Base-by-base conservation (phyloP, 352 stramenopile genomes). In the Phytophthora boehmeriae region DNA sequence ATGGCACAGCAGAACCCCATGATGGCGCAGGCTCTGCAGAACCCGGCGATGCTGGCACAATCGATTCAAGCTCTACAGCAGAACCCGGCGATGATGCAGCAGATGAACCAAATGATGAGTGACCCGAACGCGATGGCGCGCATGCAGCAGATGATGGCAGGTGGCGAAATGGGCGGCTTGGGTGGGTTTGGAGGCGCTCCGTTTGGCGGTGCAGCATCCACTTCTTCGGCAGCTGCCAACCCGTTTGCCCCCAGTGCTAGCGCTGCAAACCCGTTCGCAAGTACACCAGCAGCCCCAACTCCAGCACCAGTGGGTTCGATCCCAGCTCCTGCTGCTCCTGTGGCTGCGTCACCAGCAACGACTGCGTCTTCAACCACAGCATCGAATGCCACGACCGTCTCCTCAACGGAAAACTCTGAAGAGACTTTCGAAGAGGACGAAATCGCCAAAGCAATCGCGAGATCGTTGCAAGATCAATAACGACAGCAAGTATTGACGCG, bases 71-170 rank as follows among this genome's bases (percentile, higher is more conserved):
- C 68, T 9, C 53, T 93, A 46, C 82, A 93, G 65, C 84, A 89
- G 50, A 90, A 95, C 63, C 84, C 86, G 0, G 72, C 66, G 38
- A 92, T 93, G 84, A 85, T 90, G 75, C 78, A 92, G 44, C 84
- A 92, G 62, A 61, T 95, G 19, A 81, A 68, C 41, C 86, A 93
- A 52, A 84, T 93, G 77, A 92, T 95, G 84, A 76, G 71, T 34
- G 76, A 92, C 57, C 85, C 86, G 22, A 83, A 77, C 46, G 80
- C 78, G 27, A 89, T 90, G 74, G 66, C 77, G 52, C 77, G 71
- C 1, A 83, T 92, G 76, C 82, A 93, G 68, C 80, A 89, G 35
- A 83, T 90, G 80, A 79, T 91, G 68, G 44, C 55, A 17, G 69
- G 72, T 49, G 76, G 58, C 4, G 62, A 39, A 16, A 61, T 75